Evolutionary conservation across 352 stramenopile species (phyloP), one percentile per base, ranked within the genome.

Genomic region (Phytophthora podocarpi): DNA sequence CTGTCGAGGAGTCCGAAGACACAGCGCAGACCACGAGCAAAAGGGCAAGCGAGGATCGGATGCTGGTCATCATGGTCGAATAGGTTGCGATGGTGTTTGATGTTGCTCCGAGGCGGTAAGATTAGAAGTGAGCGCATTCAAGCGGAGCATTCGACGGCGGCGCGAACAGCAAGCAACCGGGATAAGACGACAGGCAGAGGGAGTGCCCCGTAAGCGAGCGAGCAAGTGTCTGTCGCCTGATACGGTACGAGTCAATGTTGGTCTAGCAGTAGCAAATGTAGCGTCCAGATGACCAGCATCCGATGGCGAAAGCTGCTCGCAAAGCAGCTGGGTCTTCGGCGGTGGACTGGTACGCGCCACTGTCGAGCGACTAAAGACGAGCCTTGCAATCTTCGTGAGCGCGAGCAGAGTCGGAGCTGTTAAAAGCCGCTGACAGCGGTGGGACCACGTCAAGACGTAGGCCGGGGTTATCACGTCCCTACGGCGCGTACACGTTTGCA

Each of bases 151-250:
- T 34, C 47, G 26, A 5, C 34, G n/a, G 21, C 18, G 15, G 6
- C 30, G 21, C 63, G 57, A 66, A 67, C 63, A 71, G 61, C 61
- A 70, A 66, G 27, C 20, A 28, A 15, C 31, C 24, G 20, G 15
- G 61, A 70, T 66, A 70, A 70, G 61, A 70, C 26, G 55, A 66
- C 61, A 42, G 56, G 60, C 60, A 61, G 46, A 66, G 39, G 39
- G 48, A 27, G 46, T 58, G 39, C 45, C 43, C 28, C 20, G 23
- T 53, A 57, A 23, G 30, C 23, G 13, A 65, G 40, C 41, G 35
- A n/a, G n/a, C n/a, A n/a, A 55, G 30, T 61, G 41, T 32, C 34
- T 45, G 41, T 41, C 35, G 46, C 1, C 47, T 62, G 63, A 47
- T 67, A 59, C 45, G 37, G 50, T 52, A 59, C 31, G 15, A 32